Percentiles rank a stretch among this genome's conserved stretches.
These are phyloP conservation scores for Pachysandra terminalis DNA, from an alignment of 164 flowering plant species.

Conservation along the genomic window DNA sequence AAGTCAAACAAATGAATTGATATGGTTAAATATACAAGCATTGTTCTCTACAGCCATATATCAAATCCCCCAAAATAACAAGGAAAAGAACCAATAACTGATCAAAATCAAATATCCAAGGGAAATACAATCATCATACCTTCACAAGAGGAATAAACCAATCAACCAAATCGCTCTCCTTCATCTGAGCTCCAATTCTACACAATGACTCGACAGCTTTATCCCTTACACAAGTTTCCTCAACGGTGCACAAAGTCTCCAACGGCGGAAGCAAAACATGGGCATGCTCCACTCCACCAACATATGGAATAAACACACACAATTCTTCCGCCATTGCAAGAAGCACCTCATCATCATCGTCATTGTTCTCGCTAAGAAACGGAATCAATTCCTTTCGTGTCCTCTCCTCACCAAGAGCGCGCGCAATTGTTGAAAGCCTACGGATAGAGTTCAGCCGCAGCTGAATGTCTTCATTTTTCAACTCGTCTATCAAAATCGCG, in stretches of 20 bases:
- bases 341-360: constrained; percentile 95
- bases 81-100: background rate
- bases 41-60: too few species aligned
- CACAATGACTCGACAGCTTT: constrained; percentile 95
- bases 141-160: constrained; percentile 86
- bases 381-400: constrained; percentile 93
- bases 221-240: constrained; percentile 96
- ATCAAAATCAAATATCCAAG: background rate
- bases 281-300: constrained; percentile 91
- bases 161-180: constrained; percentile 81
- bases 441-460: constrained; percentile 89
- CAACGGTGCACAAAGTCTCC: constrained; percentile 87
- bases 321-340: constrained; percentile 96
- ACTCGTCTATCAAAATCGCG: constrained; percentile 87
- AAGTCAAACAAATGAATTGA: too few species aligned
- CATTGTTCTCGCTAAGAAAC: constrained; percentile 92
- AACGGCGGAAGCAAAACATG: constrained; percentile 82
- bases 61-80: too few species aligned
- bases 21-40: too few species aligned
- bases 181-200: constrained; percentile 89
- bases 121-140: constrained; percentile 39
- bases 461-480: constrained; percentile 93
- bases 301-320: constrained; percentile 92
- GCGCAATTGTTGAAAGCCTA: constrained; percentile 83
- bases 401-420: constrained; percentile 93